A percentile compares a stretch with the other conserved stretches of the same genome.
Conservation (phyloP, 2,329 filamentous ascomycete genomes). For the Emmonsiellopsis sp. region DNA sequence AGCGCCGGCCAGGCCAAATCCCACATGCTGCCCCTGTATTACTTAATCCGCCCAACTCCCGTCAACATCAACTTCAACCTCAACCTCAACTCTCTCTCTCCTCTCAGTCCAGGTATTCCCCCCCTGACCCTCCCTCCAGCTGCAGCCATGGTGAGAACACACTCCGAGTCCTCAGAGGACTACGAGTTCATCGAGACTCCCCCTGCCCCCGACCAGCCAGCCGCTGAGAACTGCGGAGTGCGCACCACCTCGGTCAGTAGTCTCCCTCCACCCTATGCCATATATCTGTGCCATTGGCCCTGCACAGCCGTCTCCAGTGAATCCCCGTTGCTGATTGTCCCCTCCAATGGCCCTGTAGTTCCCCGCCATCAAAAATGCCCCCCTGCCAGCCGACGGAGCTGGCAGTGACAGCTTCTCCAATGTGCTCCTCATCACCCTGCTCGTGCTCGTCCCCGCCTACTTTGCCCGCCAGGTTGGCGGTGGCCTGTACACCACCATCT, state of each 20-base stretch:
- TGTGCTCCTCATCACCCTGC: constrained; percentile 59
- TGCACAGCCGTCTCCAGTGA: not conserved
- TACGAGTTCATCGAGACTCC: constrained; percentile 53
- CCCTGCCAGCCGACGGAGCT: constrained; percentile 80
- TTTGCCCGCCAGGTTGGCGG: constrained; percentile 75
- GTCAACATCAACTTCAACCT: not conserved
- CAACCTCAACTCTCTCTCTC: constrained; percentile 9
- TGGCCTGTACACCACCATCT: constrained; percentile 76
- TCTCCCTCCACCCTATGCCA: not conserved
- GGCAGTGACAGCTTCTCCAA: constrained; percentile 86
- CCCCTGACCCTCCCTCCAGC: constrained; percentile 17
- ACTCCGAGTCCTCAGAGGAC: constrained; percentile 39
- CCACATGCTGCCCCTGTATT: too few species aligned
- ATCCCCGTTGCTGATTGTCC: constrained; percentile 4
- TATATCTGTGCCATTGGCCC: not conserved
- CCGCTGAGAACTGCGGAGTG: constrained; percentile 51
- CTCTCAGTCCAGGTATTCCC: constrained; percentile 8
- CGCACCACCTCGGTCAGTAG: constrained; percentile 51
- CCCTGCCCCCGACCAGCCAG: constrained; percentile 43
- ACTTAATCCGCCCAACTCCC: not conserved
- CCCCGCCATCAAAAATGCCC: constrained; percentile 85
- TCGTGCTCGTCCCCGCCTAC: constrained; percentile 67
- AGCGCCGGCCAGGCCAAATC: too few species aligned
- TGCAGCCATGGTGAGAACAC: constrained; percentile 28
- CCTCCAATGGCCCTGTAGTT: constrained; percentile 45